These are phyloP conservation scores for Aeminium ludgeri DNA, from an alignment of 495 filamentous ascomycete species.

Conservation along the genomic window DNA sequence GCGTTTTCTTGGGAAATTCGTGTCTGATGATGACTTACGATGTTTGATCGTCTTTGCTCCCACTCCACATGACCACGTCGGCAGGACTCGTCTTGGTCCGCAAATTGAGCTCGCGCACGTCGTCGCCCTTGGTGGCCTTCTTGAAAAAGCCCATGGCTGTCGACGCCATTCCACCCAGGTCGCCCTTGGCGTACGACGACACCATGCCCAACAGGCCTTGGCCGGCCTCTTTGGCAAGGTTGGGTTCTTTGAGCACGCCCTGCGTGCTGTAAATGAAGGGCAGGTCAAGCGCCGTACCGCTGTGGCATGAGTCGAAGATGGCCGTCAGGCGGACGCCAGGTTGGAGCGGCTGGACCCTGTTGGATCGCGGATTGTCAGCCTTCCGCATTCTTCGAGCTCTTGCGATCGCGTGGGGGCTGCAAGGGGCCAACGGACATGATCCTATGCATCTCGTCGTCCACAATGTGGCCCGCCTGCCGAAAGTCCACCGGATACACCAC, in stretches of 20 bases:
- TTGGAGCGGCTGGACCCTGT: conserved; percentile 50
- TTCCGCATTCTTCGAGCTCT: no score
- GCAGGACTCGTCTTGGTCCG: conserved; percentile 87
- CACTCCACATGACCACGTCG: conserved; percentile 95
- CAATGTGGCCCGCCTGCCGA: conserved; percentile 75
- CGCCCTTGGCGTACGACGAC: conserved; percentile 75
- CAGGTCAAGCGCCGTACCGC: conserved; percentile 85
- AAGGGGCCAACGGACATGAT: conserved; percentile 50
- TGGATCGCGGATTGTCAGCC: no score
- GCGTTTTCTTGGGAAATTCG: not conserved
- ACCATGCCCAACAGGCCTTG: conserved; percentile 83
- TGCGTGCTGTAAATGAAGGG: conserved; percentile 91
- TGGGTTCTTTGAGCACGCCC: conserved; percentile 94
- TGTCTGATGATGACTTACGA: conserved; percentile 40
- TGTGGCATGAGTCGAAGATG: conserved; percentile 99
- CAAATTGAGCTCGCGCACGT: conserved; percentile 59
- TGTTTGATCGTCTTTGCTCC: conserved; percentile 91
- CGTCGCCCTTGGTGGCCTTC: conserved; percentile 74
- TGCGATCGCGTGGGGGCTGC: no score
- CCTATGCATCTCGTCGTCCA: conserved; percentile 95
- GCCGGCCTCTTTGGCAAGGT: conserved; percentile 92
- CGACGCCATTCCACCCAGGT: conserved; percentile 65
- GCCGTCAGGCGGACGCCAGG: conserved; percentile 84
- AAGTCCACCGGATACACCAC: conserved; percentile 98
- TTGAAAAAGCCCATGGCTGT: conserved; percentile 80